Percentiles rank a stretch among this genome's conserved stretches.
Evolutionary conservation across 139 green algal species (phyloP).

Genomic region (Gonium pectorale): DNA sequence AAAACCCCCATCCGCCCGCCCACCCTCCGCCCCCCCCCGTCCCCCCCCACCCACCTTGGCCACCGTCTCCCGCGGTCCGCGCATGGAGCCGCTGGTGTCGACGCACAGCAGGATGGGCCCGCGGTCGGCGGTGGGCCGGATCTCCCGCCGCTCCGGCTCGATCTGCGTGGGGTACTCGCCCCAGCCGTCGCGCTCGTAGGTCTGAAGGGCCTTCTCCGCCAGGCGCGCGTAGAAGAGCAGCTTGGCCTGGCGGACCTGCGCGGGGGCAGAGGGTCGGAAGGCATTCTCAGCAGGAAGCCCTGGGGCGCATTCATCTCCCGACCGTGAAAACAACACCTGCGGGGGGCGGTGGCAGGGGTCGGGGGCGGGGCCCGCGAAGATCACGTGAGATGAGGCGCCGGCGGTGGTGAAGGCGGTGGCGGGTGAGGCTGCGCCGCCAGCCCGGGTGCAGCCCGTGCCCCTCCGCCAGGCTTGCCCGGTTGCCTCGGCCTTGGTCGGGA

Average conservation of each 20-base stretch:
- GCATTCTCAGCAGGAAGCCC: too few species aligned
- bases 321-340: too few species aligned
- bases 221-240: slow-evolving; percentile 89
- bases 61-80: slow-evolving; percentile 81
- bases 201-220: slow-evolving; percentile 85
- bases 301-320: too few species aligned
- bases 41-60: slow-evolving; percentile 74
- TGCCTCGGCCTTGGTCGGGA: too few species aligned
- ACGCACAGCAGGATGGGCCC: slow-evolving; percentile 94
- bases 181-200: slow-evolving; percentile 92
- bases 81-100: slow-evolving; percentile 80
- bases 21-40: too few species aligned
- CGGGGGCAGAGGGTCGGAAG: too few species aligned
- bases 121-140: slow-evolving; percentile 81
- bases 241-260: slow-evolving; percentile 76
- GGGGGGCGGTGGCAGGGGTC: background rate
- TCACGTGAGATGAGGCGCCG: too few species aligned
- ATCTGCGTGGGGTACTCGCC: slow-evolving; percentile 84
- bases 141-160: slow-evolving; percentile 77
- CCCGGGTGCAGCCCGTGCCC: too few species aligned
- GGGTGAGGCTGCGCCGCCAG: too few species aligned
- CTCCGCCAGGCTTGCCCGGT: too few species aligned
- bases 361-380: background rate
- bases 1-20: too few species aligned
- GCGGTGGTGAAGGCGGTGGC: too few species aligned